Base-by-base conservation (phyloP, 805 yeast genomes). In the Dipodascopsis uninucleata region DNA sequence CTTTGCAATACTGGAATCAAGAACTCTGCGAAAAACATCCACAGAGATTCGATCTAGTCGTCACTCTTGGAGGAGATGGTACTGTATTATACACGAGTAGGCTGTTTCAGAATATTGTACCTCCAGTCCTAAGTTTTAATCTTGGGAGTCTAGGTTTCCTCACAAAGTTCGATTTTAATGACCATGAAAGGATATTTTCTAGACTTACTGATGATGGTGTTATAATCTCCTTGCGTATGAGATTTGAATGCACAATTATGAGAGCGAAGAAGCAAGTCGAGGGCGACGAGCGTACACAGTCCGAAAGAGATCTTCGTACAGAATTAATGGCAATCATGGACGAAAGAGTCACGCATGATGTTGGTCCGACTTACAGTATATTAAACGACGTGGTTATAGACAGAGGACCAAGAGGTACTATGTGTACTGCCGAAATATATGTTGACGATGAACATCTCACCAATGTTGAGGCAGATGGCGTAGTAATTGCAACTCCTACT, bases 1-100 rank as follows among this genome's bases (percentile, higher is more conserved):
- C 55, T 14, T 36, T 60, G 4, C 49, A 55, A 14, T 56, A 62
- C 68, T 50, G 78, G 78, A 10, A 64, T 66, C 36, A 60, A 64
- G 44, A 74, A 70, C 25, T 71, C 63, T 58, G 63, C 25, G 39
- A 36, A 21, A 44, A 40, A 17, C 47, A 49, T 20, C 50, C 54
- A 8, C 52, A 48, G 28, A 58, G 70, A 37, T 77, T 79, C 53
- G 97, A 90, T 62, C 69, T 89, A 46, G 81, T 87, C 1, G 77
- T 90, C 31, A 86, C 97, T 20, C 70, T 90, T 6, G 98, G 98
- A 16, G 98, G 98, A 12, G 98, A 93, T 61, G 98, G 98, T 5
- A 93, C 98, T 0, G 96, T 90, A 3, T 41, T 58, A 10, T 55
- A 52, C 37, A 49, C 60, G 3, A 48, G 59, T n/a, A 43, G 93